Base-by-base conservation (phyloP, 1,284 basidiomycete species). In the Ganoderma lucidum region DNA sequence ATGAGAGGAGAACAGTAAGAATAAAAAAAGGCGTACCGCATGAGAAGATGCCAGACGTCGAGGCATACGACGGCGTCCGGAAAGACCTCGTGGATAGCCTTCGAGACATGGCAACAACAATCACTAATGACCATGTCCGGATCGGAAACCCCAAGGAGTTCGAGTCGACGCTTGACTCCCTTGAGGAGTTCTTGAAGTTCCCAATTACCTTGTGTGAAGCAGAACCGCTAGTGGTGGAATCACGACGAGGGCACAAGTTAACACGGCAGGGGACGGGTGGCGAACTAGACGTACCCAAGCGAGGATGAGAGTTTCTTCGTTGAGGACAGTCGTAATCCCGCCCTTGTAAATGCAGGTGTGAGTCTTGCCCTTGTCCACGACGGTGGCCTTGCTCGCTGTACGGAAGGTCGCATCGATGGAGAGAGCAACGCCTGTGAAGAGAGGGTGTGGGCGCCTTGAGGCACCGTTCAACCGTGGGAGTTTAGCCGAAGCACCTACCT, bases 101-200 rank as follows among this genome's bases (percentile, higher is more conserved):
- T 58, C 45, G 68, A 58, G 6, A 77, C 71, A 55, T 71, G 67
- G 63, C 76, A 78, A 63, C 77, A 78, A 58, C 77, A 78, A 67
- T 78, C 77, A 0, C 68, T 73, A 15, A 75, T 67, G 0, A 66
- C 72, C 62, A 74, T 71, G 48, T 73, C 72, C 0, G 76, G 75
- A 0, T 65, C 37, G 0, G 67, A 23, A 2, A 76, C 59, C 0
- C 66, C 71, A 0, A 77, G 71, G 2, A 63, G n/a, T 1, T 58
- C 63, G 28, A 67, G 72, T 0, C 74, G 70, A 0, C 35, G 23
- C 51, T 66, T 69, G 4, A 74, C 42, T 15, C 76, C 76, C 10
- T 67, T 30, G 1, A 79, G 69, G 1, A 75, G 55, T 51, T 77
- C 75, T 3, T 62, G 60, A 1, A 75, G 72, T 28, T 76, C 71